Percentiles rank a stretch among this genome's conserved stretches.
These are phyloP conservation scores for Penicillium sp. DNA, from an alignment of 2,329 filamentous ascomycete species.

Conservation along the genomic window DNA sequence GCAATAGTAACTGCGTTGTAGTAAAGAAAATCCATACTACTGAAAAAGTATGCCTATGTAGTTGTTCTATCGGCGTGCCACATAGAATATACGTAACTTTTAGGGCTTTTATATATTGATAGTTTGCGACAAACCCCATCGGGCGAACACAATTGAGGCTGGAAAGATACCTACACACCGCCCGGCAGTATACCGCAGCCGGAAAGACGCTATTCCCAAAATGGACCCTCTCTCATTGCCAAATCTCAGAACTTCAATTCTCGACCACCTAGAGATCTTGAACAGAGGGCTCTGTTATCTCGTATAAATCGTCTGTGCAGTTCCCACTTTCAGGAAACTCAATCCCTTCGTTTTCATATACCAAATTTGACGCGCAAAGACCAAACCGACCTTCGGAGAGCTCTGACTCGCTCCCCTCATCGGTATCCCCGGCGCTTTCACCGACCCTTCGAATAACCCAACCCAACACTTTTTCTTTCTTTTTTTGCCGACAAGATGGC, in stretches of 20 bases:
- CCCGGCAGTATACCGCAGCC: constrained; percentile 12
- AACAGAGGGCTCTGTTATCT: constrained; percentile 8
- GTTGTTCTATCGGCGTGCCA: too few relatives aligned
- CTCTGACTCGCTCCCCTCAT: constrained; percentile 13
- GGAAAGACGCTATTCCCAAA: constrained; percentile 19
- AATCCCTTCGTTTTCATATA: neutral
- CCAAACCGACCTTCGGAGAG: constrained; percentile 6
- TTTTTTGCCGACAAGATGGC: constrained; percentile 27
- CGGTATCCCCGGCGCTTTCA: constrained; percentile 7
- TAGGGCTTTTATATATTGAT: too few relatives aligned
- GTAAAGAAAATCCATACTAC: neutral
- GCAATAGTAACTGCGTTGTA: too few relatives aligned
- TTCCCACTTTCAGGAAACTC: neutral
- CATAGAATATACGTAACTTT: neutral
- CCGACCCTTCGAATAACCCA: constrained; percentile 1
- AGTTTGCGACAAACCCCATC: neutral
- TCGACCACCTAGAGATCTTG: constrained; percentile 18
- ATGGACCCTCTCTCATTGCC: constrained; percentile 13
- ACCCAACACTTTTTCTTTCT: neutral
- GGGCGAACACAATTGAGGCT: neutral
- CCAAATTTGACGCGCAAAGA: neutral
- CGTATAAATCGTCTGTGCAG: neutral
- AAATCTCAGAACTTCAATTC: constrained; percentile 15
- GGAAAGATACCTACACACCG: neutral
- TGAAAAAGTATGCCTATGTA: neutral